phyloP scores from a whole-genome alignment of 441 rosid genomes.

The Erodium moschatum region DNA sequence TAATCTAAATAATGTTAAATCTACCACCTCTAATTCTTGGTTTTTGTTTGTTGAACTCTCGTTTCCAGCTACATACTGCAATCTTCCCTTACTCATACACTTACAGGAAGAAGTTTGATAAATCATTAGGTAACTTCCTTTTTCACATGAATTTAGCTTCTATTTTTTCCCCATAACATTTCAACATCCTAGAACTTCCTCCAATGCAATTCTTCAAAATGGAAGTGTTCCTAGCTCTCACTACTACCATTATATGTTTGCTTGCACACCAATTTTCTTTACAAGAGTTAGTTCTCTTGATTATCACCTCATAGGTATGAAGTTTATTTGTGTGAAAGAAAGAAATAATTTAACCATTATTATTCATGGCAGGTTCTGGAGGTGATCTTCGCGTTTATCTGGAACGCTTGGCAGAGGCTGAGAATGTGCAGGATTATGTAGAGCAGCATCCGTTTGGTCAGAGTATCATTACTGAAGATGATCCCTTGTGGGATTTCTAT shows the following conservation, averaged over 20 bases:
- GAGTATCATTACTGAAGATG: conserved; percentile 41
- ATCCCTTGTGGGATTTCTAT: conserved; percentile 56
- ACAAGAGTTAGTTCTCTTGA: no score
- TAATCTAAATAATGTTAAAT: conserved; percentile 3
- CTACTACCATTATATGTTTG: conserved; percentile 1
- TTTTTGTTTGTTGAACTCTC: conserved; percentile 15
- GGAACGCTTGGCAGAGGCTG: conserved; percentile 44
- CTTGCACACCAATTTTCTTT: neutral
- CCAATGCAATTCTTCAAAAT: neutral
- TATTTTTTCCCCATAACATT: neutral
- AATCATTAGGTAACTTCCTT: conserved; percentile 48
- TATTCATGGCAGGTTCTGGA: conserved; percentile 38
- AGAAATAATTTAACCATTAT: neutral
- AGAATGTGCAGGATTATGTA: conserved; percentile 49
- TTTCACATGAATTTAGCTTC: neutral
- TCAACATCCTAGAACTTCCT: neutral
- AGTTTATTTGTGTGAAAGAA: no score
- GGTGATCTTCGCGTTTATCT: conserved; percentile 64
- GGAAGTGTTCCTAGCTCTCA: neutral
- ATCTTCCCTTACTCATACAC: conserved; percentile 66
- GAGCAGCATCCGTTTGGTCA: conserved; percentile 68
- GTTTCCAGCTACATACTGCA: conserved; percentile 53
- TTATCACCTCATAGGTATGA: no score
- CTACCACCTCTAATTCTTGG: neutral
- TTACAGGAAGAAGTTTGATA: conserved; percentile 36